Evolutionary conservation across 768 basidiomycete genomes (phyloP).

Genomic region (Kwoniella shandongensis): DNA sequence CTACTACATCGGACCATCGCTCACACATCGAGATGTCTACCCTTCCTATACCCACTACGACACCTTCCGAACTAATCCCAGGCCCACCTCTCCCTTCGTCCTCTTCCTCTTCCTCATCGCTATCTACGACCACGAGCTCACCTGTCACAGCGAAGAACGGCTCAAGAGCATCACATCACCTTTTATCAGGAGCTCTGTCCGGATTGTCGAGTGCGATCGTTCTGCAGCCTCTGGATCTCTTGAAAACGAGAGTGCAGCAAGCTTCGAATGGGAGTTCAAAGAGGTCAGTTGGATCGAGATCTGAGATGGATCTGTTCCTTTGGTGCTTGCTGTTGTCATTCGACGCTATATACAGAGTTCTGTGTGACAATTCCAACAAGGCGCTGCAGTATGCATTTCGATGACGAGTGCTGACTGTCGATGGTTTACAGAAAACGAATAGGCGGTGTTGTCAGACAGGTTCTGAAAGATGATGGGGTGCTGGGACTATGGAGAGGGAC

Average conservation of each 20-base stretch:
- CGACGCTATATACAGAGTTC: too few species aligned
- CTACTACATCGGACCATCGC: too few species aligned
- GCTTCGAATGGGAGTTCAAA: constrained; percentile 41
- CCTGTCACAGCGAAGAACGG: constrained; percentile 2
- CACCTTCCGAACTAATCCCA: too few species aligned
- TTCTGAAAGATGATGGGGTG: constrained; percentile 66
- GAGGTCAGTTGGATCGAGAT: constrained; percentile 30
- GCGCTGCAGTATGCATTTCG: background rate
- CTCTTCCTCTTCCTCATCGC: background rate
- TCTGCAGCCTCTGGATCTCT: constrained; percentile 64
- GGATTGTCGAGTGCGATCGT: constrained; percentile 49
- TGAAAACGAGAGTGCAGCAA: constrained; percentile 91
- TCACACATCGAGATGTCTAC: too few species aligned
- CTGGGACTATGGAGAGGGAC: constrained; percentile 87
- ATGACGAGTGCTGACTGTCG: background rate
- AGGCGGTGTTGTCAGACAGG: constrained; percentile 50
- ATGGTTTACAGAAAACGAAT: constrained; percentile 7
- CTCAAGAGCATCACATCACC: constrained; percentile 44
- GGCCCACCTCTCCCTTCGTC: too few species aligned
- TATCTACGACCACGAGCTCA: constrained; percentile 1
- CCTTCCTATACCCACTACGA: too few species aligned
- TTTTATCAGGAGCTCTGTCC: constrained; percentile 47
- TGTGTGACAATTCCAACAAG: background rate
- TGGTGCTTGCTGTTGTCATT: too few species aligned
- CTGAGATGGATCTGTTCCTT: too few species aligned